These are phyloP conservation scores for Phylloporus sp. DNA, from an alignment of 1,284 basidiomycete genomes.

Conservation along the genomic window DNA sequence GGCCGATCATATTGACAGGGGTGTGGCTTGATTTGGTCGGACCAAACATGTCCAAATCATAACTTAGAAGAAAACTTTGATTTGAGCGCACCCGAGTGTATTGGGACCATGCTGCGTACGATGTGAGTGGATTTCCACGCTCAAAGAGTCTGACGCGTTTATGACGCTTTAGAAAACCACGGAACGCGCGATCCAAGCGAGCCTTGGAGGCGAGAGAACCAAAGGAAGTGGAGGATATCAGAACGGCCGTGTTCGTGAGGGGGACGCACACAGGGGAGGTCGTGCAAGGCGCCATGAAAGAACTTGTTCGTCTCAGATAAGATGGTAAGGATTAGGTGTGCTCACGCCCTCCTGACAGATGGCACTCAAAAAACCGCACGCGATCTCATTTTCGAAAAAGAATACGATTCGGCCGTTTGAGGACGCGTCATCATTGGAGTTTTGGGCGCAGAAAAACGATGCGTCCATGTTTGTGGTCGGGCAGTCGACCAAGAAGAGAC, in stretches of 20 bases:
- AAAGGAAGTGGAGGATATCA: slow-evolving; percentile 88
- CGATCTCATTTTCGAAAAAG: slow-evolving; percentile 95
- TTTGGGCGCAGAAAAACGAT: slow-evolving; percentile 96
- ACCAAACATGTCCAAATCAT: background rate
- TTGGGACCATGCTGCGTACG: slow-evolving; percentile 45
- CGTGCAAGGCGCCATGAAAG: slow-evolving; percentile 85
- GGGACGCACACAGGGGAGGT: slow-evolving; percentile 87
- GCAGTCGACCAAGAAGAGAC: slow-evolving; percentile 94
- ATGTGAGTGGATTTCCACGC: slow-evolving; percentile 39
- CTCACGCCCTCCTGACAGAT: slow-evolving; percentile 61
- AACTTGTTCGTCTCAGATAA: slow-evolving; percentile 69
- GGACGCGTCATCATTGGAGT: slow-evolving; percentile 83
- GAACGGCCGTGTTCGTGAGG: slow-evolving; percentile 88
- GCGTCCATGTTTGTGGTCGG: slow-evolving; percentile 92
- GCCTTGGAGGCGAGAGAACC: slow-evolving; percentile 88
- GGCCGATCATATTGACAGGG: too few species aligned
- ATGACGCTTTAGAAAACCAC: slow-evolving; percentile 77
- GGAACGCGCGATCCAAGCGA: slow-evolving; percentile 97
- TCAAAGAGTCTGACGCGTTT: background rate
- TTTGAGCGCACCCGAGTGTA: background rate
- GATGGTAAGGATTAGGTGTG: background rate
- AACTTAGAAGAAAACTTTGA: background rate
- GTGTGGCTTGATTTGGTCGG: background rate
- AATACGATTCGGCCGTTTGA: slow-evolving; percentile 94
- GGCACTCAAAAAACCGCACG: slow-evolving; percentile 88